phyloP scores from a whole-genome alignment of 257 asterid species.

The Anisodus tanguticus region DNA sequence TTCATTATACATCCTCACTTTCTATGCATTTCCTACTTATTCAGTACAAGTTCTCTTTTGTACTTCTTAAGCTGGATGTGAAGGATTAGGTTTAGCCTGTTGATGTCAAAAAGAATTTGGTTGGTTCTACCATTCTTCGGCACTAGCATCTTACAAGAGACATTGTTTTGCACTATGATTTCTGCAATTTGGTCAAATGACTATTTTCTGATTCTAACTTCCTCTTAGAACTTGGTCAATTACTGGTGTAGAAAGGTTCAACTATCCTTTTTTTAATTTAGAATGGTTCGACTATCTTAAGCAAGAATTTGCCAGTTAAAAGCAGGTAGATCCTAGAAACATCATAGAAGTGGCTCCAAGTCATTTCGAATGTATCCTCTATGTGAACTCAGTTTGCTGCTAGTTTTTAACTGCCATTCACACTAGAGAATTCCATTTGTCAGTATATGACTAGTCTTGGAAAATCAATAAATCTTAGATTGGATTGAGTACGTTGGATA shows the following conservation, averaged over 20 bases:
- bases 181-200: slow-evolving; percentile 7
- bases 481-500: slow-evolving; percentile 10
- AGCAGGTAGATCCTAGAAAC: not conserved
- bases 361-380: slow-evolving; percentile 14
- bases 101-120: not conserved
- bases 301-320: slow-evolving; percentile 21
- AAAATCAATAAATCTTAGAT: not conserved
- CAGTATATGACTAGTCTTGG: not conserved
- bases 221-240: slow-evolving; percentile 13
- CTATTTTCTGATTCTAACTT: slow-evolving; percentile 15
- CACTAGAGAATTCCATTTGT: not conserved
- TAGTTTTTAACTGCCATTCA: not conserved
- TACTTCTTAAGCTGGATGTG: slow-evolving; percentile 20
- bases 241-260: slow-evolving; percentile 18
- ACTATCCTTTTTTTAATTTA: not conserved
- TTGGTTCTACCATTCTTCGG: slow-evolving; percentile 1
- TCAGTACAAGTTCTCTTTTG: not conserved
- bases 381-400: slow-evolving; percentile 18
- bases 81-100: not conserved
- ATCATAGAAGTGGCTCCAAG: slow-evolving; percentile 5
- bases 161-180: slow-evolving; percentile 6
- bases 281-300: slow-evolving; percentile 9
- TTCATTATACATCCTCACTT: not conserved
- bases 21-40: not conserved
- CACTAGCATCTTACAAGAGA: not conserved